Evolutionary conservation across 1,139 yeast genomes (phyloP).

Genomic region (Protomyces inundatus): DNA sequence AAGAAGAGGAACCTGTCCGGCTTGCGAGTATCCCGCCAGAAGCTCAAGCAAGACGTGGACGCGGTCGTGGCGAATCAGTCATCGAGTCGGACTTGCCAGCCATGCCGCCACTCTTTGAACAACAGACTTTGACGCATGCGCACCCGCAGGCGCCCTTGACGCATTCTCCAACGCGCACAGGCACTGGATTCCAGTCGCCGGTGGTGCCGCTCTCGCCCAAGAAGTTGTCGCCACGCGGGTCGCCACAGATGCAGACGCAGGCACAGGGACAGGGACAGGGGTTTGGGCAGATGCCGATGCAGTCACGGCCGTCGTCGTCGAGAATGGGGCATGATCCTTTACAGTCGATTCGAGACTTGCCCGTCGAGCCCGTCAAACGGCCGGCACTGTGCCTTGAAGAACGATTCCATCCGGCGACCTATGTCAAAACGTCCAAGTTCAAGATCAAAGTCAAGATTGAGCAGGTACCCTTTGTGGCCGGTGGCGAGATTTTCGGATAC

Average conservation of each 20-base stretch:
- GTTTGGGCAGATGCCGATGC: too few species aligned
- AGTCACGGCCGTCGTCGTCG: not conserved
- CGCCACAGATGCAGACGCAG: too few species aligned
- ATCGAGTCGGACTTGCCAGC: conserved; percentile 19
- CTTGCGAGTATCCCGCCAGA: conserved; percentile 8
- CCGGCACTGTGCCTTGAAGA: conserved; percentile 20
- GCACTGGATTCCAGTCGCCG: not conserved
- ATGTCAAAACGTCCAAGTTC: conserved; percentile 15
- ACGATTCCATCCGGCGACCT: conserved; percentile 7
- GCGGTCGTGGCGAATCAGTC: conserved; percentile 8
- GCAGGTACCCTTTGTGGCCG: conserved; percentile 21
- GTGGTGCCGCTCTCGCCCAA: not conserved
- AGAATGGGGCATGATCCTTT: conserved; percentile 3
- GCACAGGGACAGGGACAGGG: too few species aligned
- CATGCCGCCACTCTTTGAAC: conserved; percentile 17
- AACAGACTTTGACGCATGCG: not conserved
- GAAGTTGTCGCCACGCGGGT: not conserved
- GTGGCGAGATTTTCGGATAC: conserved; percentile 23
- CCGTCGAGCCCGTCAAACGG: conserved; percentile 14
- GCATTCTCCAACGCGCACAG: not conserved
- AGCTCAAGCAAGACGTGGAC: conserved; percentile 13
- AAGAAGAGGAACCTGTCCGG: not conserved
- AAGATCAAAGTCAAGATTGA: conserved; percentile 17
- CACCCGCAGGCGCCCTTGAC: not conserved
- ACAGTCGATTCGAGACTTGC: conserved; percentile 9